phyloP scores from a whole-genome alignment of 2,329 filamentous ascomycete genomes.

The Microthyrium microscopicum region DNA sequence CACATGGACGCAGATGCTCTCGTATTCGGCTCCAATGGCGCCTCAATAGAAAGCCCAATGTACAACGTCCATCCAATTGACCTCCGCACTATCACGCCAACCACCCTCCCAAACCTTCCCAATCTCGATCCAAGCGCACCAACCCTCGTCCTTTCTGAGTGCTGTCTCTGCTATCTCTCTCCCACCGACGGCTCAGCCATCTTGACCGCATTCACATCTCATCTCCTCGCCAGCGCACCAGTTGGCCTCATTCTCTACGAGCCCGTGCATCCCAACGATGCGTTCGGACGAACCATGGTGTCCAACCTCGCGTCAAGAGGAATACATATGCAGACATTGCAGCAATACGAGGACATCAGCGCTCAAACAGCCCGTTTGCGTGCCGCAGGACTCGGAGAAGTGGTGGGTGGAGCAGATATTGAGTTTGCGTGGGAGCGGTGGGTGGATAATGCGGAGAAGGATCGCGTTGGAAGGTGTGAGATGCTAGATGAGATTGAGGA shows the following conservation, averaged over 20 bases:
- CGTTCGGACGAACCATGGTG: slow-evolving; percentile 86
- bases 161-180: slow-evolving; percentile 81
- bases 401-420: slow-evolving; percentile 41
- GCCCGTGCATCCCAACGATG: slow-evolving; percentile 64
- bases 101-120: slow-evolving; percentile 18
- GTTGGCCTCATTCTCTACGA: slow-evolving; percentile 67
- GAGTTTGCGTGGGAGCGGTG: slow-evolving; percentile 63
- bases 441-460: slow-evolving; percentile 55
- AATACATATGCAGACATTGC: slow-evolving; percentile 71
- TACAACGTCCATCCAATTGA: slow-evolving; percentile 46
- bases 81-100: slow-evolving; percentile 40
- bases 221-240: slow-evolving; percentile 28
- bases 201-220: slow-evolving; percentile 27
- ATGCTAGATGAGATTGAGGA: slow-evolving; percentile 93
- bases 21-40: slow-evolving; percentile 21
- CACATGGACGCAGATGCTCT: slow-evolving; percentile 17
- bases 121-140: slow-evolving; percentile 42
- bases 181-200: slow-evolving; percentile 46
- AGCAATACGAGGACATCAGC: slow-evolving; percentile 48
- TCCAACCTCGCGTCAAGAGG: slow-evolving; percentile 68
- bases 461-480: slow-evolving; percentile 62
- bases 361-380: slow-evolving; percentile 53
- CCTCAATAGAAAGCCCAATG: slow-evolving; percentile 30
- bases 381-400: slow-evolving; percentile 45
- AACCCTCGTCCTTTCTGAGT: slow-evolving; percentile 82